Base-by-base conservation (phyloP, 352 stramenopile genomes). In the Pseudoperonospora humuli region DNA sequence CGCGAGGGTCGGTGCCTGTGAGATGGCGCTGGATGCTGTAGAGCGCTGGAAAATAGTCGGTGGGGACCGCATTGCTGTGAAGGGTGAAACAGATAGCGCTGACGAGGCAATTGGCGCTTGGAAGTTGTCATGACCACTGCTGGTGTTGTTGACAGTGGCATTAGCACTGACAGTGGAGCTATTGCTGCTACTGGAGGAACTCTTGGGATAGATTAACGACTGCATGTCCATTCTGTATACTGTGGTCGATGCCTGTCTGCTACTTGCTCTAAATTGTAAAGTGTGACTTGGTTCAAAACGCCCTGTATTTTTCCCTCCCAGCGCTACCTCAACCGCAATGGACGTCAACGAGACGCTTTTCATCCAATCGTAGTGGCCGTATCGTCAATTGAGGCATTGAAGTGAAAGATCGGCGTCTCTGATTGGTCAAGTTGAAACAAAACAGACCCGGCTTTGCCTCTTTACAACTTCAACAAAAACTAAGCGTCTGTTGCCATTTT, bases 381-480 rank as follows among this genome's bases (percentile, higher is more conserved):
- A 35, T 45, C 29, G 43, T 57, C 56, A 61, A 65, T 61, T 58
- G 56, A 61, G 39, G 45, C 67, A 56, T 82, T 82, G 66, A 82
- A 82, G 70, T 82, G 61, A 41, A 52, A 48, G 44, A 65, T 63
- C 34, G 18, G 33, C 29, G 39, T 0, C 10, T 9, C 23, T 42
- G 50, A 67, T 70, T 69, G 63, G 57, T 4, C 32, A 39, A 47
- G 41, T 45, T 25, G 6, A 50, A 53, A 44, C 36, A 41, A 21
- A 53, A 51, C 10, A 27, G 50, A 25, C 47, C 39, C 19, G 59
- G 61, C 50, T 72, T 50, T 73, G 46, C 20, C 23, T 35, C 18
- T 19, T 55, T 37, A 18, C 59, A 79, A 79, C 67, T 83, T 83
- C 67, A 82, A 78, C 64, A 77, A 73, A 76, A 75, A 79, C n/a